Base-by-base conservation (phyloP, 1,284 basidiomycete genomes). In the Sutorius eximius region DNA sequence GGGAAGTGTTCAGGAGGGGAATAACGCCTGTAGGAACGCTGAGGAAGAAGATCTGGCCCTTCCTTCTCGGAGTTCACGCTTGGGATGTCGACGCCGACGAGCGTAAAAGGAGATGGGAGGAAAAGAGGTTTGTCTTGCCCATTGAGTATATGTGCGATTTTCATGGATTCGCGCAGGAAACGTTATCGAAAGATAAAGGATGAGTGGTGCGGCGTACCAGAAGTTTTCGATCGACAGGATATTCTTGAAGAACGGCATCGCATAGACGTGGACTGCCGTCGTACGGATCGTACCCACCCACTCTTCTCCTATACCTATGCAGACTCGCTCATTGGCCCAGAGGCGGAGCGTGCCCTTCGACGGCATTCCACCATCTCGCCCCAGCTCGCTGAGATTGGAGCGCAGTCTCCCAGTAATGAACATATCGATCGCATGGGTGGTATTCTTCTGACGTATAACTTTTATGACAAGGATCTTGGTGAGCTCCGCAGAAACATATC, bases 261-360 rank as follows among this genome's bases (percentile, higher is more conserved):
- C 18, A 93, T 93, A 60, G 89, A 97, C 66, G 95, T 99, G 49
- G 97, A 99, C 68, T 98, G 96, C 66, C 86, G 96, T 49, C 83
- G 97, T 13, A 98, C 97, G n/a, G 97, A 99, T 71, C 83, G 96
- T 16, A 89, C 82, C 16, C 94, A 98, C 59, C 84, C 91, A 0
- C 77, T 97, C 48, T 99, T 97, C 64, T 81, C 87, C 1, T 80
- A 82, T 20, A 63, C 68, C 9, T 71, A 74, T 20, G 60, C 73
- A 24, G 65, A 66, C 37, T 63, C 69, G 3, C 59, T 63, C 38
- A 56, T 61, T 22, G 77, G 58, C 29, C 30, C 37, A 49, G 77
- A 82, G 32, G 83, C 85, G 62, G 85, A 87, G 61, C 77, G 79
- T 20, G 63, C 67, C 38, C 68, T 74, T 38, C 77, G 77, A 60